phyloP scores from a whole-genome alignment of 1,284 basidiomycete species.

The Heliocybe sulcata region DNA sequence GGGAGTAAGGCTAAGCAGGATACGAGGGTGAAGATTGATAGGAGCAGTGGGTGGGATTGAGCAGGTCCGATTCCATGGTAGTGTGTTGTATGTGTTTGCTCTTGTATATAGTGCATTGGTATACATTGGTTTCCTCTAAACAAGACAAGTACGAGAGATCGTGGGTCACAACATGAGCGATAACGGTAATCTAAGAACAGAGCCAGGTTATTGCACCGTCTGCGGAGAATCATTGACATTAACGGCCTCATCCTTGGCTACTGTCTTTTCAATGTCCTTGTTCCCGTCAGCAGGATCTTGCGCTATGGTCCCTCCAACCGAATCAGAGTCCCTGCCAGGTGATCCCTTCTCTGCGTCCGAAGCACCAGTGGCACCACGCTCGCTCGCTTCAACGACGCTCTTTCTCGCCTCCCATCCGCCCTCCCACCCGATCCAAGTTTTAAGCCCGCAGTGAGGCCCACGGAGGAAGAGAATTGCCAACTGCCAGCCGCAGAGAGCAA shows the following conservation, averaged over 20 bases:
- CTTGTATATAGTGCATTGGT: too few relatives aligned
- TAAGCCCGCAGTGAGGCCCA: slow-evolving; percentile 31
- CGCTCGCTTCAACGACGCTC: slow-evolving; percentile 1
- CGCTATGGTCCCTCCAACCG: not conserved
- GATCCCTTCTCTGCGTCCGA: not conserved
- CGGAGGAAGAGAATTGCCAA: slow-evolving; percentile 31
- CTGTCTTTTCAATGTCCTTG: too few relatives aligned
- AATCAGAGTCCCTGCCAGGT: not conserved
- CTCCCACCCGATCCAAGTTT: slow-evolving; percentile 31
- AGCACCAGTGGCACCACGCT: not conserved
- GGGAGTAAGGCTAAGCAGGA: slow-evolving; percentile 86
- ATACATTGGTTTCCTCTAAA: too few relatives aligned
- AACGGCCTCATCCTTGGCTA: slow-evolving; percentile 2
- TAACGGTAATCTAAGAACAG: too few relatives aligned
- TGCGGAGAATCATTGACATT: too few relatives aligned
- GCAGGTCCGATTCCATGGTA: not conserved
- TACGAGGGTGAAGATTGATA: slow-evolving; percentile 55
- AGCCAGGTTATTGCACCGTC: too few relatives aligned
- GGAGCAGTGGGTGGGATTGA: slow-evolving; percentile 57
- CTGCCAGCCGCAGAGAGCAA: slow-evolving; percentile 38
- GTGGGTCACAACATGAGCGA: too few relatives aligned
- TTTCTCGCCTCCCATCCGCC: slow-evolving; percentile 23
- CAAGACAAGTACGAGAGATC: too few relatives aligned
- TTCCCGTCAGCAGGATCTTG: not conserved
- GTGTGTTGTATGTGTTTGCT: not conserved